These are phyloP conservation scores for Ogataea haglerorum DNA, from an alignment of 805 yeast species.

Conservation along the genomic window DNA sequence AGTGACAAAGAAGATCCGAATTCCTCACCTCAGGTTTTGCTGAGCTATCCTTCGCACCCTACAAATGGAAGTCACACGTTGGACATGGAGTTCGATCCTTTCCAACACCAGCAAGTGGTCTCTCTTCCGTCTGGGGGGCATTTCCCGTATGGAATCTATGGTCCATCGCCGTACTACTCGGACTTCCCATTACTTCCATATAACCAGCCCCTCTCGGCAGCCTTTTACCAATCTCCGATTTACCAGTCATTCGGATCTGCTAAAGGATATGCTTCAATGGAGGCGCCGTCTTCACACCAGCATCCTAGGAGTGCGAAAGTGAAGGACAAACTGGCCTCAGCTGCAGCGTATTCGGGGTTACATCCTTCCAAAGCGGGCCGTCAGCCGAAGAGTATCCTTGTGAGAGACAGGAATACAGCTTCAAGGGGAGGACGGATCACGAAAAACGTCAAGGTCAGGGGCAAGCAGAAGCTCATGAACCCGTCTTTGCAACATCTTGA, in stretches of 20 bases:
- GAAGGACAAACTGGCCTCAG: not conserved
- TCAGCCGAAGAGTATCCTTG: constrained; percentile 15
- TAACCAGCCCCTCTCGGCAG: constrained; percentile 14
- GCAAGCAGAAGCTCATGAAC: constrained; percentile 22
- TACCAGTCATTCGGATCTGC: constrained; percentile 12
- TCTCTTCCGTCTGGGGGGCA: constrained; percentile 19
- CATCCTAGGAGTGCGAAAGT: not conserved
- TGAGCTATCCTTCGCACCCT: constrained; percentile 14
- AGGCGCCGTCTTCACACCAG: constrained; percentile 13
- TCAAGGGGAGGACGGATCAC: constrained; percentile 15
- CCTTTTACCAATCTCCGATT: constrained; percentile 15
- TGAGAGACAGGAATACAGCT: constrained; percentile 12
- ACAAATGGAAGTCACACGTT: constrained; percentile 13
- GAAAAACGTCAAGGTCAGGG: constrained; percentile 19
- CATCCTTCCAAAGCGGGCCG: constrained; percentile 9
- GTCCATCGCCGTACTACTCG: constrained; percentile 21
- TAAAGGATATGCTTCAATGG: constrained; percentile 18
- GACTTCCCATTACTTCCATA: constrained; percentile 15
- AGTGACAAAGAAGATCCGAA: constrained; percentile 11
- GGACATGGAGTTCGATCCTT: constrained; percentile 18
- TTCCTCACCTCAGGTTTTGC: constrained; percentile 15
- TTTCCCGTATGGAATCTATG: constrained; percentile 20
- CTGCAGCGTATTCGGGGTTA: not conserved
- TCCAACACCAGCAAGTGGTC: constrained; percentile 14
- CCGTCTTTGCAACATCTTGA: constrained; percentile 27